Conservation (phyloP, 139 green algal species). For the Chlamydomonas incerta region DNA sequence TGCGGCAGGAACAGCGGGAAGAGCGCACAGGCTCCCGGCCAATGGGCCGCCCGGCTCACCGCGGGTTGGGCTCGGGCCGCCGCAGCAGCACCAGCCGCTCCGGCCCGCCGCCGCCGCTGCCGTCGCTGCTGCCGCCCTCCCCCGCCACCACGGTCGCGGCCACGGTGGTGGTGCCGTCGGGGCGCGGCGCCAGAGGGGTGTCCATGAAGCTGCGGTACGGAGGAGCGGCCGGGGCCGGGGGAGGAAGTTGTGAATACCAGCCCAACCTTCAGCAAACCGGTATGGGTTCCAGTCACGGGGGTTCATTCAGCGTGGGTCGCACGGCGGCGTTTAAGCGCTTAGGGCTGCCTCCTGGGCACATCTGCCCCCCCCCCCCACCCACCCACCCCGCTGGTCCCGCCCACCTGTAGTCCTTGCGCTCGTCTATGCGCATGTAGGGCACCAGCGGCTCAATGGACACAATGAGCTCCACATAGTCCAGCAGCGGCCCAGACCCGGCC, state of each 20-base stretch:
- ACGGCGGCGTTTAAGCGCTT: too few relatives aligned
- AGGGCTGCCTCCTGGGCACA: too few relatives aligned
- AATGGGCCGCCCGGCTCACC: not conserved
- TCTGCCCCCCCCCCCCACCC: not conserved
- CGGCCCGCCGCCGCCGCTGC: not conserved
- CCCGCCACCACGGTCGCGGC: too few relatives aligned
- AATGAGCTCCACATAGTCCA: slow-evolving; percentile 56
- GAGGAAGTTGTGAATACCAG: too few relatives aligned
- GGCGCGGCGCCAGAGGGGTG: not conserved
- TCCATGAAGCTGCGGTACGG: slow-evolving; percentile 43
- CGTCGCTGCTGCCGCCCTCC: slow-evolving; percentile 1
- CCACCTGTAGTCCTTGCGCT: slow-evolving; percentile 35
- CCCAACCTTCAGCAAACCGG: too few relatives aligned
- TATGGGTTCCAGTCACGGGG: too few relatives aligned
- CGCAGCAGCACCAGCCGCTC: slow-evolving; percentile 55
- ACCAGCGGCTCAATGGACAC: slow-evolving; percentile 43
- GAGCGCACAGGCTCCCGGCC: too few relatives aligned
- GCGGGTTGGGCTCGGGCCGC: slow-evolving; percentile 55
- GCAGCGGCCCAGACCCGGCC: slow-evolving; percentile 34
- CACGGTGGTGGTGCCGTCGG: too few relatives aligned
- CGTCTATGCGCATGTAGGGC: not conserved
- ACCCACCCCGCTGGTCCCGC: not conserved
- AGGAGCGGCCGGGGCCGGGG: too few relatives aligned
- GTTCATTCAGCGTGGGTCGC: too few relatives aligned
- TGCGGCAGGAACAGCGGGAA: too few relatives aligned